Base-by-base conservation (phyloP, 495 filamentous ascomycete genomes). In the Niebla homalea region DNA sequence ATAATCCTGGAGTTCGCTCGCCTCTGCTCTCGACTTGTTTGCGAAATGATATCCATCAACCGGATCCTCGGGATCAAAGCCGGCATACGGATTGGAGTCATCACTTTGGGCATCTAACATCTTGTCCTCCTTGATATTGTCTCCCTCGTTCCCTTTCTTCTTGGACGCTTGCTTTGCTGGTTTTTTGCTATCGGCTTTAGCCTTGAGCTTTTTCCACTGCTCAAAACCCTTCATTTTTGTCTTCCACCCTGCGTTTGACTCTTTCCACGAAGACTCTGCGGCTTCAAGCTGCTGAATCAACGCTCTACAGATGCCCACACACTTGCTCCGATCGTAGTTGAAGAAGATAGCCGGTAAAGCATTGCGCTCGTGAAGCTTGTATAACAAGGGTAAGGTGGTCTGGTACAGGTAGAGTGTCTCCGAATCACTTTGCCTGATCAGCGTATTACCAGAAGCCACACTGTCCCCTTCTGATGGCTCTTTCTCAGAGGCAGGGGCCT, bases 291-390 rank as follows among this genome's bases (percentile, higher is more conserved):
- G 62, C 4, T 57, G 36, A 3, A 79, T 42, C 1, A 89, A 36
- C 4, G 61, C 41, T 4, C 51, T 35, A 40, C 70, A 71, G 14
- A 85, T 70, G 2, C 56, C 54, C 62, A 88, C 83, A 51, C 85
- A 89, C 18, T 62, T 58, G 1, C 49, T 53, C 35, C 85, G 74
- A 50, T 87, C 81, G 58, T 82, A 89, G 50, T 85, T 86, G 70
- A 90, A 89, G 5, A 89, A 53, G 15, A 90, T 74, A 0, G 81
- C 84, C 0, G 85, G 85, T 5, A 90, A 69, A 2, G 81, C 83
- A 48, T 75, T 71, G 50, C 75, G 71, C 2, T 69, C 63, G 45
- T 87, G 75, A 1, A 90, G 71, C 14, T 77, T 70, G 22, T 62
- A 67, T 0, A 87, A 67, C 29, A 88, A 59, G 0, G 80, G 75